Percentiles rank a stretch among this genome's conserved stretches.
Evolutionary conservation across 1,284 basidiomycete species (phyloP).

Genomic region (Pascua guehoae): DNA sequence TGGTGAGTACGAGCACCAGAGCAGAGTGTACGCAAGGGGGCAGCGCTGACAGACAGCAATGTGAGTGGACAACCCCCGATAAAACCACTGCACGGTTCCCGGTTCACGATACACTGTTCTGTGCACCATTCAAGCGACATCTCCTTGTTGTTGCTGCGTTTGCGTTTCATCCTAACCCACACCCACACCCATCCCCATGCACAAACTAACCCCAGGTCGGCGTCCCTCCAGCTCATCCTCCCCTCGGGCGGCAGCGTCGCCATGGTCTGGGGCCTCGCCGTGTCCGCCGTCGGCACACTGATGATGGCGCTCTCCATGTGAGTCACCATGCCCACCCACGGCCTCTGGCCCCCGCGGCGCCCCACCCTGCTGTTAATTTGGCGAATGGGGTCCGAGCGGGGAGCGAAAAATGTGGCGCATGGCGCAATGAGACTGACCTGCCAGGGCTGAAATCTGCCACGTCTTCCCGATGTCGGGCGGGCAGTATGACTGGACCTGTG

Average conservation of each 20-base stretch:
- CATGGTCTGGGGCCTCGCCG: slow-evolving; percentile 43
- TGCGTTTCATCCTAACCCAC: too few species aligned
- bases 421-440: neutral
- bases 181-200: neutral
- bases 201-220: slow-evolving; percentile 8
- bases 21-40: too few species aligned
- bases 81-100: too few species aligned
- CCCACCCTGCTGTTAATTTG: too few species aligned
- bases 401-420: too few species aligned
- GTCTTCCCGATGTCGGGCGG: slow-evolving; percentile 30
- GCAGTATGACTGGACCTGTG: slow-evolving; percentile 42
- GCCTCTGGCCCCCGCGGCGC: too few species aligned
- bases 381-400: too few species aligned
- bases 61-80: neutral
- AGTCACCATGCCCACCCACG: neutral
- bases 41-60: slow-evolving; percentile 2
- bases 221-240: slow-evolving; percentile 22
- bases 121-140: neutral
- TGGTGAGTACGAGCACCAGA: neutral
- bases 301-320: slow-evolving; percentile 29
- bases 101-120: too few species aligned
- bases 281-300: slow-evolving; percentile 30
- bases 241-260: slow-evolving; percentile 39
- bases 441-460: slow-evolving; percentile 14
- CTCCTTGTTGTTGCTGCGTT: too few species aligned